These are phyloP conservation scores for Daldinia decipiens DNA, from an alignment of 495 filamentous ascomycete genomes.

Conservation along the genomic window DNA sequence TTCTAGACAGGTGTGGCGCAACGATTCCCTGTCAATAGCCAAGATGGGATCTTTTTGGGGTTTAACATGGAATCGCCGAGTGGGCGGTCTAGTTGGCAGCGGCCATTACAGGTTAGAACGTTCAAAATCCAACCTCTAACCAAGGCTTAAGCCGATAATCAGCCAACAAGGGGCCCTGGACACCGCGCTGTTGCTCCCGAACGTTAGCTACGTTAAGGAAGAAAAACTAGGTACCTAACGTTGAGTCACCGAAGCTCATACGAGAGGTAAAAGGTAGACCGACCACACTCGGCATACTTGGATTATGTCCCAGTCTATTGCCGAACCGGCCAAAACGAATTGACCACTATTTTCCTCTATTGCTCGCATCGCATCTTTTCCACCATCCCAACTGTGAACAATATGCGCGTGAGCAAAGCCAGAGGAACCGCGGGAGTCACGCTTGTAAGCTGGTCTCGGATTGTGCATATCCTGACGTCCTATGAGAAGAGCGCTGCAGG, in stretches of 20 bases:
- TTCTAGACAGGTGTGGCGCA: slow-evolving; percentile 40
- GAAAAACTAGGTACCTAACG: slow-evolving; percentile 21
- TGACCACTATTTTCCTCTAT: slow-evolving; percentile 20
- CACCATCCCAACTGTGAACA: slow-evolving; percentile 38
- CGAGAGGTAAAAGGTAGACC: slow-evolving; percentile 18
- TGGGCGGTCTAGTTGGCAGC: slow-evolving; percentile 41
- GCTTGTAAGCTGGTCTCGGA: slow-evolving; percentile 45
- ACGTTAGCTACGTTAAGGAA: slow-evolving; percentile 17
- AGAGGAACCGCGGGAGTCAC: slow-evolving; percentile 45
- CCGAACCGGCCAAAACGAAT: background rate
- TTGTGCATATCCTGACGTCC: slow-evolving; percentile 49
- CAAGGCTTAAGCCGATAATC: slow-evolving; percentile 28
- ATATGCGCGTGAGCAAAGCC: slow-evolving; percentile 38
- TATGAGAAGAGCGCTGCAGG: slow-evolving; percentile 45
- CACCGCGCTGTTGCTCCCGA: slow-evolving; percentile 21
- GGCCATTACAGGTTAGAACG: slow-evolving; percentile 33
- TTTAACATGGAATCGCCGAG: slow-evolving; percentile 42
- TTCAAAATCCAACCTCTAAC: slow-evolving; percentile 24
- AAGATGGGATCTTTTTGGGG: slow-evolving; percentile 42
- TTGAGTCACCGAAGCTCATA: slow-evolving; percentile 37
- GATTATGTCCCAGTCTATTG: background rate
- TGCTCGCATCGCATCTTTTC: slow-evolving; percentile 28
- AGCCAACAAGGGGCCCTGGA: slow-evolving; percentile 29
- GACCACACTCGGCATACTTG: slow-evolving; percentile 14
- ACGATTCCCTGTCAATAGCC: slow-evolving; percentile 37